phyloP scores from a whole-genome alignment of 805 yeast genomes.

The Candida anglica region DNA sequence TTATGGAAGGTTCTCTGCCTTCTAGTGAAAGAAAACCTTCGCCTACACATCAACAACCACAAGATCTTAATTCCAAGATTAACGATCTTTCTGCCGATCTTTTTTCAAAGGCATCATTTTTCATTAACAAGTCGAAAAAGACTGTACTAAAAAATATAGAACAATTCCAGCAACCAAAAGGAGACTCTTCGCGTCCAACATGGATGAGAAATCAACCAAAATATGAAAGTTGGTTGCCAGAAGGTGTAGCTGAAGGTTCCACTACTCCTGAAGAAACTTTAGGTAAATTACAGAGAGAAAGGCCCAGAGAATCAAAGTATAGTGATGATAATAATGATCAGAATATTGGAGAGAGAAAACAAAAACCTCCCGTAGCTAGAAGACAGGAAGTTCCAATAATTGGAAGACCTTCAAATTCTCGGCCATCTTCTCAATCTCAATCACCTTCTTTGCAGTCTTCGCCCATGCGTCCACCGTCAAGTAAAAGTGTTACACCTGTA shows the following conservation, averaged over 20 bases:
- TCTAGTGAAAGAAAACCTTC: conserved; percentile 5
- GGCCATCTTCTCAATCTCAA: background rate
- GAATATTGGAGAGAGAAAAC: background rate
- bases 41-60: conserved; percentile 4
- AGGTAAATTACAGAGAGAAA: background rate
- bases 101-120: conserved; percentile 54
- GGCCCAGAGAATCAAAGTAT: background rate
- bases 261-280: background rate
- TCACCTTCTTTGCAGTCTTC: no score
- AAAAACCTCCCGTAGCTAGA: background rate
- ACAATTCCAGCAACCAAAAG: conserved; percentile 38
- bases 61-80: conserved; percentile 20
- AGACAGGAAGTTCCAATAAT: no score
- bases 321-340: background rate
- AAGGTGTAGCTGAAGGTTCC: conserved; percentile 2
- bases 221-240: conserved; percentile 31
- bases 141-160: conserved; percentile 62
- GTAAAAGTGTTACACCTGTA: background rate
- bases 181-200: conserved; percentile 45
- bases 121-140: conserved; percentile 56
- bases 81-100: conserved; percentile 54
- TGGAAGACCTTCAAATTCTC: background rate
- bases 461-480: background rate
- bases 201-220: conserved; percentile 68
- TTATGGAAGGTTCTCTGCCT: conserved; percentile 41